Conservation (phyloP, 192 early-diverging fungal genomes). For the Umbelopsis sp. region DNA sequence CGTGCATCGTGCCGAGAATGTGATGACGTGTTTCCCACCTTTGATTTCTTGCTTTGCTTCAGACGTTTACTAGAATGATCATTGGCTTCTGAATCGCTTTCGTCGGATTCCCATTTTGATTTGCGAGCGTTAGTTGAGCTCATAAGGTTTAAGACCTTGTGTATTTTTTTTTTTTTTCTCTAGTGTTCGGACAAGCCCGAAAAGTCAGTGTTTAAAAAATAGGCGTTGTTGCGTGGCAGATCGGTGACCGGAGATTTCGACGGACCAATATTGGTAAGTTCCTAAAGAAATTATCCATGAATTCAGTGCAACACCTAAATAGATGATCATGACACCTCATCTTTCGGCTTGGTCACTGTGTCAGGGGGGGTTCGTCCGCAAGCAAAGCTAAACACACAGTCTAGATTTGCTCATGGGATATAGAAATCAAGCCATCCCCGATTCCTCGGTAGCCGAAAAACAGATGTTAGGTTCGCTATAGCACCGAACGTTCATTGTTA, state of each 20-base stretch:
- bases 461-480: neutral
- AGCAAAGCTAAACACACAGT: neutral
- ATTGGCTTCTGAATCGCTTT: conserved; percentile 11
- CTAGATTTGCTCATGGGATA: neutral
- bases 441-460: neutral
- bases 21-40: neutral
- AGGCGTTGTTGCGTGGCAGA: no score
- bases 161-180: neutral
- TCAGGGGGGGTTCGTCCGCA: no score
- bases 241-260: no score
- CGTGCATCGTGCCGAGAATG: neutral
- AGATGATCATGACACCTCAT: no score
- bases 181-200: neutral
- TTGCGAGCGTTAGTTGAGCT: conserved; percentile 1
- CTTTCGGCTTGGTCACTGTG: no score
- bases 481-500: neutral
- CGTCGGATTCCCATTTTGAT: conserved; percentile 27
- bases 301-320: no score
- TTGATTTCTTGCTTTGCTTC: conserved; percentile 3
- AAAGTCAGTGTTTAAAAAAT: no score
- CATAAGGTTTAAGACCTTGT: neutral
- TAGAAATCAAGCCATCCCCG: neutral
- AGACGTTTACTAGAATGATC: neutral
- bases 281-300: no score
- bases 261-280: no score